These are phyloP conservation scores for Artemisia argyi DNA, from an alignment of 129 eudicot genomes.

Conservation along the genomic window DNA sequence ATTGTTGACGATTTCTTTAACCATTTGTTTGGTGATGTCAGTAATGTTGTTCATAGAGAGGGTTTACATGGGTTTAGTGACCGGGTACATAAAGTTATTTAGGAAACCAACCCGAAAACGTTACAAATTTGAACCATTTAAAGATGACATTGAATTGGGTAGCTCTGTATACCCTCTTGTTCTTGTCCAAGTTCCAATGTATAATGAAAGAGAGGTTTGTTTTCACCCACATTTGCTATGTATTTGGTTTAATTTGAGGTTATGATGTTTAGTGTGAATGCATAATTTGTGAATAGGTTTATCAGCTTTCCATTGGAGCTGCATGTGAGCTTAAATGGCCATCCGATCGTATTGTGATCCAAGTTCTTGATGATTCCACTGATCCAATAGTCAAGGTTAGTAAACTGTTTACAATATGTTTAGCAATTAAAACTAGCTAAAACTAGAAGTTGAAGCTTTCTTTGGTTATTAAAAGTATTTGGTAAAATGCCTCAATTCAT, in stretches of 20 bases:
- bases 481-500: no score
- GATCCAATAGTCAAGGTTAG: constrained; percentile 60
- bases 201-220: constrained; percentile 47
- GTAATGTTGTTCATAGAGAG: constrained; percentile 44
- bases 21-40: constrained; percentile 35
- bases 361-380: constrained; percentile 86
- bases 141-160: constrained; percentile 42
- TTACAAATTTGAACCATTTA: constrained; percentile 38
- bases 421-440: no score
- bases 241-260: not conserved
- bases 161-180: constrained; percentile 34
- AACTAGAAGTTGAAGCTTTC: no score
- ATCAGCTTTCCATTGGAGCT: constrained; percentile 78
- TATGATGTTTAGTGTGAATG: not conserved
- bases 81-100: constrained; percentile 27
- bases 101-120: constrained; percentile 27
- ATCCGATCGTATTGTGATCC: constrained; percentile 64
- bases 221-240: constrained; percentile 1
- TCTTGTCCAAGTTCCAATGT: constrained; percentile 51
- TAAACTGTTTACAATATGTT: not conserved
- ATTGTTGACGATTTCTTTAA: constrained; percentile 18
- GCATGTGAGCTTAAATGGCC: constrained; percentile 87
- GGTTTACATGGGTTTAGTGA: constrained; percentile 44
- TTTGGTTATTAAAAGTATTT: no score
- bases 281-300: constrained; percentile 43